A percentile compares a stretch with the other conserved stretches of the same genome.
Conservation (phyloP, 2,329 filamentous ascomycete species). For the Arthrobotrys megalospora region DNA sequence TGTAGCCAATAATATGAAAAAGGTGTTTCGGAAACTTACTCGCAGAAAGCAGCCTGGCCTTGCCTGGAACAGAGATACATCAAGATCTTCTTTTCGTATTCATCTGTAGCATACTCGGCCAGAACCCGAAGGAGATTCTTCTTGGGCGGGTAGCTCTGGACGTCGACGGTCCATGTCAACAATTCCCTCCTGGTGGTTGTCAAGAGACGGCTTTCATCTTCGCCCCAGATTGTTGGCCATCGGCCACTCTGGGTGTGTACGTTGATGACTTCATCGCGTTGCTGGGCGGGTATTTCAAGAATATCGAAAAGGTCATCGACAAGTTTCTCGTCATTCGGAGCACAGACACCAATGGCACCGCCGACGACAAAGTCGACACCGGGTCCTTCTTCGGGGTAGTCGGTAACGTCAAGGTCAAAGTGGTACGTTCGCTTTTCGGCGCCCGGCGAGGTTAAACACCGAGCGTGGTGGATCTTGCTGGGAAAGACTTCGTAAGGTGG, state of each 20-base stretch:
- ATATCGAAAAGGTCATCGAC: constrained; percentile 89
- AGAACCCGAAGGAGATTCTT: constrained; percentile 88
- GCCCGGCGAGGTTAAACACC: constrained; percentile 87
- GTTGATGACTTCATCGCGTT: constrained; percentile 86
- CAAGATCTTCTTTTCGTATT: constrained; percentile 89
- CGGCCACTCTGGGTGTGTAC: constrained; percentile 84
- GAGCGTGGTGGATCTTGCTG: constrained; percentile 85
- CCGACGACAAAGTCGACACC: constrained; percentile 94
- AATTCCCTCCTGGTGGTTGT: constrained; percentile 90
- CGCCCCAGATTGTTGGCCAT: constrained; percentile 98
- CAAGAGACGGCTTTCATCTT: constrained; percentile 86
- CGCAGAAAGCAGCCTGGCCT: constrained; percentile 92
- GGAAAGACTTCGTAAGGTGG: constrained; percentile 92
- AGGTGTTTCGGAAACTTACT: constrained; percentile 69
- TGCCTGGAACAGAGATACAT: constrained; percentile 88
- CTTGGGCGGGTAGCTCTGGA: constrained; percentile 91
- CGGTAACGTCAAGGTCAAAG: constrained; percentile 95
- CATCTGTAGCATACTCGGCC: constrained; percentile 84
- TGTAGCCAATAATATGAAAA: constrained; percentile 53
- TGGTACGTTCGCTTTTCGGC: constrained; percentile 98
- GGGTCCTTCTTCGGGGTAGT: constrained; percentile 87
- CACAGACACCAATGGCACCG: constrained; percentile 92
- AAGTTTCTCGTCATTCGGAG: constrained; percentile 82
- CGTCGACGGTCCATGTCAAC: constrained; percentile 95
- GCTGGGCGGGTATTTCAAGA: constrained; percentile 83